Evolutionary conservation across 1,139 yeast species (phyloP), one percentile per base, ranked within the genome.

Genomic region (Saccharomyces hybrid): DNA sequence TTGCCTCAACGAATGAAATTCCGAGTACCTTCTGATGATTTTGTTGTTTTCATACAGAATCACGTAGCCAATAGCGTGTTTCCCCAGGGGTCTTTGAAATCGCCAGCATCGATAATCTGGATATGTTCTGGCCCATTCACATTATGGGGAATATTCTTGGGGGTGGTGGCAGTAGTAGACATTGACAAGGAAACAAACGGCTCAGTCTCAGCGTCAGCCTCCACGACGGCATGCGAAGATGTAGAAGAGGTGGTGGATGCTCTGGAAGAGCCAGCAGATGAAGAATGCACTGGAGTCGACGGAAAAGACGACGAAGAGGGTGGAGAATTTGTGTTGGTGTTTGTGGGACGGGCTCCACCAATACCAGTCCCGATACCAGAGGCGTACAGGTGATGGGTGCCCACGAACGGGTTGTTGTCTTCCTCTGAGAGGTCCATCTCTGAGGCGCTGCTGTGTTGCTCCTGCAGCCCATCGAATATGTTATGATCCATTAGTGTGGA

Each of bases 31-130:
- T 63, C 99, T 77, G 55, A 93, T 78, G n/a, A 48, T 51, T 21
- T 29, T 26, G 31, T 79, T 70, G 51, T 81, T 62, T 16, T 82
- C 82, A 42, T 82, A 72, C 58, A 79, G 78, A 56, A 93, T 88
- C 8, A 95, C 84, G 69, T 93, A 93, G 0, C 90, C 91, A 47
- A 93, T 82, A 57, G 86, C 93, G 53, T 83, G 85, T 69, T 84
- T 79, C 65, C 74, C 68, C 84, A 64, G 8, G 67, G 64, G 51
- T 68, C 71, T 52, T 61, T 64, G 53, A 61, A 70, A 29, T 67
- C 69, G 8, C 72, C 73, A 9, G 71, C 68, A 46, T 67, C 70
- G 3, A 58, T 50, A 8, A 70, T 65, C 19, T 57, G 56, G 21
- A 68, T 64, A 21, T 28, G 52, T 3, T 48, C 49, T 1, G 28